phyloP scores from a whole-genome alignment of 495 filamentous ascomycete genomes.

The Tuber calosporum region DNA sequence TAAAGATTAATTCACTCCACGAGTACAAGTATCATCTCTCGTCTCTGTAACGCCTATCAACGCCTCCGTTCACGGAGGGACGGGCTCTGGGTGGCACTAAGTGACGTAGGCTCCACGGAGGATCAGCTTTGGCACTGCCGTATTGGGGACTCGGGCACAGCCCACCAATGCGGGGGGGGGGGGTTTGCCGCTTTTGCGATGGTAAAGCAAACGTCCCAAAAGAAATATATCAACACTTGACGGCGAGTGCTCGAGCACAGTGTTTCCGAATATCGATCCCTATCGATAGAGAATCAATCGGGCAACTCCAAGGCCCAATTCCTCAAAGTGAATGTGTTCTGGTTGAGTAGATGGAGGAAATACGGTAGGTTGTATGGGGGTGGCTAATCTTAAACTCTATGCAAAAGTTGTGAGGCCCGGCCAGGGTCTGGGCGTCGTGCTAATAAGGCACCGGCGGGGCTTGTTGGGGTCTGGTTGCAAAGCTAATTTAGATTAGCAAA shows the following conservation, averaged over 20 bases:
- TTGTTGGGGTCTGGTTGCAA: neutral
- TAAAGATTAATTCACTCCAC: neutral
- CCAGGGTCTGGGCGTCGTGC: no score
- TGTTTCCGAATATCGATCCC: neutral
- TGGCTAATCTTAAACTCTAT: neutral
- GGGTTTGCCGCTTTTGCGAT: neutral
- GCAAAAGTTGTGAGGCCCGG: neutral
- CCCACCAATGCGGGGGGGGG: neutral
- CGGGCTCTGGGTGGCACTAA: neutral
- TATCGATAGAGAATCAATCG: neutral
- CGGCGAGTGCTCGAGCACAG: no score
- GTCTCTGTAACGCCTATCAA: neutral
- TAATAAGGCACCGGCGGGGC: neutral
- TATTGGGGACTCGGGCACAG: neutral
- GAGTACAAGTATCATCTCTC: neutral
- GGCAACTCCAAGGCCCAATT: neutral
- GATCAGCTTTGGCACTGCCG: neutral
- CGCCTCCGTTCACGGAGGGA: neutral
- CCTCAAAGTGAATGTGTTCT: neutral
- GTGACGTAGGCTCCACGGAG: constrained; percentile 2
- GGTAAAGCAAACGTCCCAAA: neutral
- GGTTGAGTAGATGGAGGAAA: neutral
- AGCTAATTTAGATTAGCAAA: neutral
- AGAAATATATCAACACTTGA: neutral
- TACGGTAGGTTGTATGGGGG: neutral